Base-by-base conservation (phyloP, 2,329 filamentous ascomycete species). In the Ascochyta rabiei region DNA sequence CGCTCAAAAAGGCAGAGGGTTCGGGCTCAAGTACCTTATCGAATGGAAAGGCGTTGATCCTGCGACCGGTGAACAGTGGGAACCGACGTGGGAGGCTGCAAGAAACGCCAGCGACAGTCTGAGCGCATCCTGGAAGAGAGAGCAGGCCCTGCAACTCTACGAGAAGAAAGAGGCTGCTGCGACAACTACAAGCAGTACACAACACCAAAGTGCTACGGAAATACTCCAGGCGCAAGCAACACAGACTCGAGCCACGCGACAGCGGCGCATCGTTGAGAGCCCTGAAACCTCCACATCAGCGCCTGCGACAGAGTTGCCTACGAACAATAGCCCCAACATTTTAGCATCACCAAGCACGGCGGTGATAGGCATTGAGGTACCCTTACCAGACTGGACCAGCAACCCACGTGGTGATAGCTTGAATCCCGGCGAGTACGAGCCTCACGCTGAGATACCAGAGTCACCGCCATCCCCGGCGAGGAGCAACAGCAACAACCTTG, bases 31-130 rank as follows among this genome's bases (percentile, higher is more conserved):
- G n/a, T 88, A 86, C 60, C 66, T 77, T 3, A 79, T 87, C 48
- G 80, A 85, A 63, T 87, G 85, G 85, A 79, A 77, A 42, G 79
- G 81, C 54, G 48, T 46, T 46, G 73, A 86, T 63, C 71, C 77
- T n/a, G 56, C 61, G 2, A 83, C 82, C 34, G 82, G 81, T 16
- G 67, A 79, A 56, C 55, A 59, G 1, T 86, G 80, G 64, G 51
- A 71, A 3, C 80, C 79, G 9, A 81, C 74, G 42, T 87, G 85
- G 85, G 84, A 79, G 45, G 75, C 70, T 0, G 76, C 77, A 35
- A 45, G 46, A 7, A 55, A 64, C 58, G 67, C 71, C 2, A 79
- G 71, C 47, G 53, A 67, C n/a, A 41, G 54, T n/a, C 67, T 76
- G 6, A 59, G 78, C 2, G 59, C 60, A 7, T 69, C 75, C 47